Percentiles rank a stretch among this genome's conserved stretches.
Conservation (phyloP, 1,284 basidiomycete genomes). For the Pascua sp. region DNA sequence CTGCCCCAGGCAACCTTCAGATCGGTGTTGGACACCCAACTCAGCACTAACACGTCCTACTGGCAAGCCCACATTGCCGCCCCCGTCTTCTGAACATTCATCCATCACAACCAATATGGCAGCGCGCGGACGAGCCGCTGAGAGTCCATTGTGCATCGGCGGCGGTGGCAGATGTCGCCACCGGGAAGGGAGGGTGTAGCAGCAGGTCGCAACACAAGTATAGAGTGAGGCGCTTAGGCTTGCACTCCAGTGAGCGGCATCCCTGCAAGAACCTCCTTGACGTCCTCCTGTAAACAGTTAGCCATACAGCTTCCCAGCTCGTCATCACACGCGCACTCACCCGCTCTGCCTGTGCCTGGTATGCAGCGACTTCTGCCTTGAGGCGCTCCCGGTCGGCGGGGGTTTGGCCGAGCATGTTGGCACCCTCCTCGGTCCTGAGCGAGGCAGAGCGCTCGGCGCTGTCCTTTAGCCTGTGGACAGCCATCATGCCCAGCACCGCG, state of each 20-base stretch:
- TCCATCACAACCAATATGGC: too few relatives aligned
- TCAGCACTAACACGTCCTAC: too few relatives aligned
- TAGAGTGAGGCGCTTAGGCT: background rate
- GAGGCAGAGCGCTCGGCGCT: slow-evolving; percentile 44
- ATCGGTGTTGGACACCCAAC: too few relatives aligned
- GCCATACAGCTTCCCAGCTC: background rate
- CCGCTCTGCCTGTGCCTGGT: slow-evolving; percentile 77
- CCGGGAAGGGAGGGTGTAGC: too few relatives aligned
- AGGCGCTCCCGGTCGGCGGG: slow-evolving; percentile 56
- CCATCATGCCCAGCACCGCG: slow-evolving; percentile 78
- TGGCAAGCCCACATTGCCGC: too few relatives aligned
- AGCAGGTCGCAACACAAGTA: background rate
- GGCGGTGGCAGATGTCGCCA: too few relatives aligned
- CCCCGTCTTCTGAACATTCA: too few relatives aligned
- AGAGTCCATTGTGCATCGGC: too few relatives aligned
- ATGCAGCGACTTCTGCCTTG: slow-evolving; percentile 62
- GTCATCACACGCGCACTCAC: slow-evolving; percentile 40
- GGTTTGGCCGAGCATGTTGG: slow-evolving; percentile 53
- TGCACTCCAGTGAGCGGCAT: background rate
- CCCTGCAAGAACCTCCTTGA: slow-evolving; percentile 24
- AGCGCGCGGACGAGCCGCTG: too few relatives aligned
- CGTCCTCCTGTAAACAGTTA: slow-evolving; percentile 32
- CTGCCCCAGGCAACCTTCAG: too few relatives aligned
- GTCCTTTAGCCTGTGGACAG: slow-evolving; percentile 68
- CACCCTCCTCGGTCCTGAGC: slow-evolving; percentile 41